These are phyloP conservation scores for Mucor saturninus DNA, from an alignment of 371 early-diverging fungal species.

Conservation along the genomic window DNA sequence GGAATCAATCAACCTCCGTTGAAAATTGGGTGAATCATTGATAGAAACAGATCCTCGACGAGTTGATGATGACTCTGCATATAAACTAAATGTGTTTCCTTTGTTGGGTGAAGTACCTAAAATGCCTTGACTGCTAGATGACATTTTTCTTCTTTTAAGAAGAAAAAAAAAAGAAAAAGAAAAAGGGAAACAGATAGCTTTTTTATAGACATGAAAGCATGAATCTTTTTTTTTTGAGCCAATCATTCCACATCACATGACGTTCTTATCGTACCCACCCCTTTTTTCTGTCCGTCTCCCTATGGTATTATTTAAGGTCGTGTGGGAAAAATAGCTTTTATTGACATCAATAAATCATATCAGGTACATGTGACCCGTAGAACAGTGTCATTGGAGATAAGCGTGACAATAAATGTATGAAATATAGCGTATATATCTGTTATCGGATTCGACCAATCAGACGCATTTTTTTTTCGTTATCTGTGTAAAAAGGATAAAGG, in stretches of 20 bases:
- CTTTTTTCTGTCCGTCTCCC: too few relatives aligned
- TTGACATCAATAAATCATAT: too few relatives aligned
- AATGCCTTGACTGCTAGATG: background rate
- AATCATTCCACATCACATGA: background rate
- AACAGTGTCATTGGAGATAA: too few relatives aligned
- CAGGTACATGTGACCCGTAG: too few relatives aligned
- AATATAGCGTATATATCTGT: background rate
- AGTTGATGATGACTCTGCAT: constrained; percentile 33
- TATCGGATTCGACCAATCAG: background rate
- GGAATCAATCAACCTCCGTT: constrained; percentile 17
- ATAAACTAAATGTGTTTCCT: constrained; percentile 26
- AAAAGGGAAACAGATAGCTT: constrained; percentile 4
- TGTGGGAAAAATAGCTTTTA: too few relatives aligned
- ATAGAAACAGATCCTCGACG: constrained; percentile 21
- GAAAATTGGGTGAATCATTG: constrained; percentile 22
- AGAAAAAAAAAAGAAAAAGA: constrained; percentile 7
- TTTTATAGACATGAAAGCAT: background rate
- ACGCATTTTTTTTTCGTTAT: background rate
- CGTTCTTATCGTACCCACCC: too few relatives aligned
- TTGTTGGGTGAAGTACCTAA: constrained; percentile 20
- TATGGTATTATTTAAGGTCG: too few relatives aligned
- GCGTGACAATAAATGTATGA: background rate
- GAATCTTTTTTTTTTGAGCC: background rate
- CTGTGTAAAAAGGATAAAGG: background rate
- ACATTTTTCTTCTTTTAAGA: constrained; percentile 1